Evolutionary conservation across 306 rosid species (phyloP).

Genomic region (Malus sieversii): DNA sequence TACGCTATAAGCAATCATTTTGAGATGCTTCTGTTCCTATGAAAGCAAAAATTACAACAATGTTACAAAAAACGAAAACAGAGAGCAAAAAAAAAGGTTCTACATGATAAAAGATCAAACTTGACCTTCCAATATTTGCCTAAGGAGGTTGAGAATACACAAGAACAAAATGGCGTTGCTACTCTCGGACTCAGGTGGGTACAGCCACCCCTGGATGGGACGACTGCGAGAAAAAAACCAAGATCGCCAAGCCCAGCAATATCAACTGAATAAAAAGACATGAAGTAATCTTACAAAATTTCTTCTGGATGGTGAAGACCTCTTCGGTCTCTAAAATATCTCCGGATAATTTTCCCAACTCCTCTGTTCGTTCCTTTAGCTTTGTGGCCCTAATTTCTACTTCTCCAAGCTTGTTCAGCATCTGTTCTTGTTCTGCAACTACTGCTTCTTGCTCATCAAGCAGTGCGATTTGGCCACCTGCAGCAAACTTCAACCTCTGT

Average conservation of each 20-base stretch:
- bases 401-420: slow-evolving; percentile 40
- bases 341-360: slow-evolving; percentile 38
- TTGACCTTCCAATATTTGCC: not conserved
- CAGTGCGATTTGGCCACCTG: slow-evolving; percentile 19
- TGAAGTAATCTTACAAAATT: slow-evolving; percentile 46
- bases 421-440: slow-evolving; percentile 40
- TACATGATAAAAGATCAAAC: not conserved
- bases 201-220: slow-evolving; percentile 46
- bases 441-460: slow-evolving; percentile 47
- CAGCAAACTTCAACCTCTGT: slow-evolving; percentile 37
- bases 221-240: slow-evolving; percentile 39
- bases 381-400: slow-evolving; percentile 41
- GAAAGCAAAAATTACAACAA: slow-evolving; percentile 13
- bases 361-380: slow-evolving; percentile 48
- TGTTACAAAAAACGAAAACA: slow-evolving; percentile 12
- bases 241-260: slow-evolving; percentile 39
- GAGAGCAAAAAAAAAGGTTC: slow-evolving; percentile 1
- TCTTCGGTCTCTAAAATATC: slow-evolving; percentile 49
- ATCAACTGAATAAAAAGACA: slow-evolving; percentile 49
- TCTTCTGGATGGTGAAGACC: slow-evolving; percentile 43
- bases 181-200: slow-evolving; percentile 53
- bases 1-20: not conserved
- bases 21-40: not conserved
- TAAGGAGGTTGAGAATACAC: slow-evolving; percentile 25
- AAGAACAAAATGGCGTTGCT: slow-evolving; percentile 14